Base-by-base conservation (phyloP, 257 asterid genomes). In the Nicotiana tomentosiformis region DNA sequence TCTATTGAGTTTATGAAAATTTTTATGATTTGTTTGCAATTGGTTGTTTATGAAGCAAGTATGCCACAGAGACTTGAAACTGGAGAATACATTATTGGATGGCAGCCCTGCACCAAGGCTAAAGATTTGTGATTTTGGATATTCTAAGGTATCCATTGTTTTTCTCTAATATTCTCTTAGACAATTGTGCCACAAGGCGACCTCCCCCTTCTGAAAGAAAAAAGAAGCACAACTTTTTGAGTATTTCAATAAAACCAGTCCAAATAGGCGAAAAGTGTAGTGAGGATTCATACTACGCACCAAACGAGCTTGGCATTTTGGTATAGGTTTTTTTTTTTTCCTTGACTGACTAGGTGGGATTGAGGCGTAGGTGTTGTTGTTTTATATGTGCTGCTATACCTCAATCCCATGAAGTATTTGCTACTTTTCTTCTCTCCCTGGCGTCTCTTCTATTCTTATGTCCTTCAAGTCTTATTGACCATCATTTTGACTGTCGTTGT, bases 111-210 rank as follows among this genome's bases (percentile, higher is more conserved):
- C 97, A 81, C 98, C 99, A 70, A 90, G 98, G 56, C 90, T 96
- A 68, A 96, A 96, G 87, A 96, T 96, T 49, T 96, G 99, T 82
- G 99, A 96, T 86, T 96, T 96, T 84, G 99, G 99, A 20, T 96
- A 96, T 87, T 96, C 99, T 29, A 96, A 96, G 99, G 99, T 96
- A 88, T 51, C 53, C 35, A 37, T 30, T 49, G 32, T 56, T 82
- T 83, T 46, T 14, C 70, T 78, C 46, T 61, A 55, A 35, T 74
- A 26, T 46, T 72, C 56, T 39, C 77, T 69, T 20, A 10, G 62
- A 51, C 17, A 55, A 17, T 51, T 29, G 61, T 74, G 62, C 62
- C 37, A 23, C 79, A 72, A 46, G 23, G 18, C 26, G 60, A 74
- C 39, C 61, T 26, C 80, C 80, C 17, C 26, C 26, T 4, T 1